These are phyloP conservation scores for Metschnikowia borealis DNA, from an alignment of 805 yeast species.

Conservation along the genomic window DNA sequence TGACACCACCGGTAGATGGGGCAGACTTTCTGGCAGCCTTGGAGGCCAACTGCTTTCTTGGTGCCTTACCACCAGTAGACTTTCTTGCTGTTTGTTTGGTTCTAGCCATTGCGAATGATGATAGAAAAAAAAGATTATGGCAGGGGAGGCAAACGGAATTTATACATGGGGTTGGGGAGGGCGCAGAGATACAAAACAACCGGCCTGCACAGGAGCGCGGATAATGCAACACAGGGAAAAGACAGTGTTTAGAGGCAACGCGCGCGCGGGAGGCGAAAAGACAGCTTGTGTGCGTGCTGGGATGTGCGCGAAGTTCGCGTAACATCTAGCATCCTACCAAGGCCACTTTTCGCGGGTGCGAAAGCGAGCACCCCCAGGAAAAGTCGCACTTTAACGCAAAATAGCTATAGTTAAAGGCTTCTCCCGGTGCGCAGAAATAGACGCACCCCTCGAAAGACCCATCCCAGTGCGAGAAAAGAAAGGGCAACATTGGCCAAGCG, in stretches of 20 bases:
- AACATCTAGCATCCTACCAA: conserved; percentile 11
- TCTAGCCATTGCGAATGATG: conserved; percentile 35
- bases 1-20: conserved; percentile 45
- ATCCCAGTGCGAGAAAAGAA: conserved; percentile 9
- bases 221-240: background rate
- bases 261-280: conserved; percentile 4
- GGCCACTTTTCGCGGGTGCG: conserved; percentile 9
- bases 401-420: conserved; percentile 16
- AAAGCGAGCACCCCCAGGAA: conserved; percentile 1
- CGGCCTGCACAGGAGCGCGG: conserved; percentile 1
- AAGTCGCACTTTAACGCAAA: conserved; percentile 7
- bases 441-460: conserved; percentile 4
- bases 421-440: conserved; percentile 9
- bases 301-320: conserved; percentile 7
- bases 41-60: conserved; percentile 47
- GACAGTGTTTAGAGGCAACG: background rate
- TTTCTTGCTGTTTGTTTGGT: conserved; percentile 47
- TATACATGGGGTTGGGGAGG: conserved; percentile 8
- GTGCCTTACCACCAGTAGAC: conserved; percentile 48
- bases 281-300: conserved; percentile 8
- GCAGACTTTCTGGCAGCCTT: conserved; percentile 48
- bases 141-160: conserved; percentile 1
- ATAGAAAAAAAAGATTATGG: background rate
- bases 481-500: conserved; percentile 9
- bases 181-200: background rate